Evolutionary conservation across 208 protist genomes (phyloP).

Genomic region (Leishmania major): DNA sequence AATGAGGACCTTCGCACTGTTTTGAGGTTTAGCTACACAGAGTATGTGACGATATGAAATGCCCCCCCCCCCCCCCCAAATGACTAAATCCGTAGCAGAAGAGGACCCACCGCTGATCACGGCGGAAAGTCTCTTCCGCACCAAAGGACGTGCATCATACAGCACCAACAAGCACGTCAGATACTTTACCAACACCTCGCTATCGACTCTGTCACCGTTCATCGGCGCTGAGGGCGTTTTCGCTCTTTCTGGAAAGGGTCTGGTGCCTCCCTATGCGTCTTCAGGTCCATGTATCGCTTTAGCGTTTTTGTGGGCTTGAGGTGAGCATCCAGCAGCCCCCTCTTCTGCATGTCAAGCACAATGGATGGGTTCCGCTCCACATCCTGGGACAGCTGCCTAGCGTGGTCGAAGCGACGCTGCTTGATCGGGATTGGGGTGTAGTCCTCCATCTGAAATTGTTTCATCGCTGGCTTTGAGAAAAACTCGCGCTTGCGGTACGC

Average conservation of each 20-base stretch:
- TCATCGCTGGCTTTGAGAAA: conserved; percentile 59
- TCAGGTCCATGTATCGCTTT: conserved; percentile 37
- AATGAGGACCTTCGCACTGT: too few relatives aligned
- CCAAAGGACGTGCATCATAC: neutral
- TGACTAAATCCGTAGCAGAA: neutral
- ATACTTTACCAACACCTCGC: neutral
- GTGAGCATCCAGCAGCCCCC: conserved; percentile 51
- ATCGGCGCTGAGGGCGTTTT: neutral
- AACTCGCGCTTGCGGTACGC: conserved; percentile 75
- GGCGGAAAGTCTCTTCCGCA: neutral
- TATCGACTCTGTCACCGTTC: neutral
- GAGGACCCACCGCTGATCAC: neutral
- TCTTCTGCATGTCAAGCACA: conserved; percentile 47
- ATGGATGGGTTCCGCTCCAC: conserved; percentile 57
- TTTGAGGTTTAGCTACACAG: neutral
- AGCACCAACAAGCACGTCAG: neutral
- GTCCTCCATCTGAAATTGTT: conserved; percentile 83
- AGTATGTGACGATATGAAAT: neutral
- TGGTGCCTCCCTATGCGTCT: conserved; percentile 39
- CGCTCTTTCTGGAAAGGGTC: conserved; percentile 33
- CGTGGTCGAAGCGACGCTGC: conserved; percentile 63
- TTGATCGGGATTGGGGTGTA: conserved; percentile 66
- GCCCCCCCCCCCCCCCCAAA: too few relatives aligned
- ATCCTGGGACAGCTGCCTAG: conserved; percentile 55
- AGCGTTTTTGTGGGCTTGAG: conserved; percentile 60